These are phyloP conservation scores for Solanum virginianum DNA, from an alignment of 257 asterid genomes.

Conservation along the genomic window DNA sequence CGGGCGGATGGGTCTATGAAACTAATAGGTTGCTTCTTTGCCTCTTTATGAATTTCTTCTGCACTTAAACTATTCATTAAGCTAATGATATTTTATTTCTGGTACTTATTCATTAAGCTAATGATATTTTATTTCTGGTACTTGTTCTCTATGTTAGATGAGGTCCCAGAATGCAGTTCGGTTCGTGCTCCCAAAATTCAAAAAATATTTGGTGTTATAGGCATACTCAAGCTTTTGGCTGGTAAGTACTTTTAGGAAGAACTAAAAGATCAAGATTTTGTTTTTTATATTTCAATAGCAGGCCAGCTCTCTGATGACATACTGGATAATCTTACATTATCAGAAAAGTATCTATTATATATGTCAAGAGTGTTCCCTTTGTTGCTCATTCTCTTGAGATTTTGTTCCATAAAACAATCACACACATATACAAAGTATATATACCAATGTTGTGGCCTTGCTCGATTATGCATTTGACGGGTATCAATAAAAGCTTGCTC, in stretches of 20 bases:
- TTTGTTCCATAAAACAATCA: background rate
- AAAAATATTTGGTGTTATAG: conserved; percentile 73
- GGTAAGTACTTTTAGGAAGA: conserved; percentile 27
- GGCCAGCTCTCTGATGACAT: background rate
- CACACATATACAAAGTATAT: background rate
- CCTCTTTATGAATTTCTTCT: background rate
- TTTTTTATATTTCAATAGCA: background rate
- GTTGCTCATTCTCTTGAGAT: background rate
- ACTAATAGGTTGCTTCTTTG: conserved; percentile 30
- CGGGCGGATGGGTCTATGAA: conserved; percentile 54
- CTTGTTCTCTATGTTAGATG: conserved; percentile 32
- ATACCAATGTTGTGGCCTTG: background rate
- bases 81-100: background rate
- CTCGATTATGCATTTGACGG: background rate
- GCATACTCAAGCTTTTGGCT: conserved; percentile 64
- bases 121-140: background rate
- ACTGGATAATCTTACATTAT: background rate
- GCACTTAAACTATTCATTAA: background rate
- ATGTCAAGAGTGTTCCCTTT: background rate
- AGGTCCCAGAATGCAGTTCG: conserved; percentile 36
- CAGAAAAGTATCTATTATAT: background rate
- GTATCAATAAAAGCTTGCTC: background rate
- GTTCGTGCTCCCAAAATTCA: conserved; percentile 54
- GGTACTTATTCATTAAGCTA: background rate
- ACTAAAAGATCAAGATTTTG: background rate